Base-by-base conservation (phyloP, 2,329 filamentous ascomycete genomes). In the Metarhizium rileyi region DNA sequence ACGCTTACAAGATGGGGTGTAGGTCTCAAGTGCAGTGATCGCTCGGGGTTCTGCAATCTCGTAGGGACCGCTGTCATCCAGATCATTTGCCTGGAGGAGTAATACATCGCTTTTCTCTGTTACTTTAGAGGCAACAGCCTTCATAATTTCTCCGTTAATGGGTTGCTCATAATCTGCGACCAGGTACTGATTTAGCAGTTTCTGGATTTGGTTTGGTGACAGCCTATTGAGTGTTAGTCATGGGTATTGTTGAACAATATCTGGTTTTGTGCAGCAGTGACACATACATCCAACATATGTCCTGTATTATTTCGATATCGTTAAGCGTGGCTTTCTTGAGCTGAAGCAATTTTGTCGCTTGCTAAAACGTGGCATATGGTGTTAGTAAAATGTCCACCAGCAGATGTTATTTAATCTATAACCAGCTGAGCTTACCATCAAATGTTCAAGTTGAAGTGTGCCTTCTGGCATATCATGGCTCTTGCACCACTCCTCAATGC, bases 401-500 rank as follows among this genome's bases (percentile, higher is more conserved):
- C 30, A 33, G 10, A 33, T 12, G 5, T 33, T 33, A 63, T 50
- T 46, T 49, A 18, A 48, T 42, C 25, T 48, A 10, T 35, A 9
- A 12, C 10, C 7, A 9, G 1, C 10, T 8, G 7, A 38, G 52
- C 57, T 69, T 71, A 89, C 86, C 93, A 98, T 98, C 59, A 98
- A 73, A 74, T 98, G 93, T 75, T 98, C 93, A 50, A 98, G 79
- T 72, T 97, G 91, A 48, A 98, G 78, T 27, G 91, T 98, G 49
- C 93, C 93, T 70, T 98, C 91, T 1, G 93, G 93, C 91, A 98
- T 97, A 60, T 97, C 93, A 67, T 98, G 94, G 63, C 90, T 95
- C 81, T 98, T 98, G 73, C 93, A 98, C 93, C 93, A 98, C 71
- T 98, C 93, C 69, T 98, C 93, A 55, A 98, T 98, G 51, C 93